Conservation (phyloP, 1,139 yeast genomes). For the Williopsis jadinii region DNA sequence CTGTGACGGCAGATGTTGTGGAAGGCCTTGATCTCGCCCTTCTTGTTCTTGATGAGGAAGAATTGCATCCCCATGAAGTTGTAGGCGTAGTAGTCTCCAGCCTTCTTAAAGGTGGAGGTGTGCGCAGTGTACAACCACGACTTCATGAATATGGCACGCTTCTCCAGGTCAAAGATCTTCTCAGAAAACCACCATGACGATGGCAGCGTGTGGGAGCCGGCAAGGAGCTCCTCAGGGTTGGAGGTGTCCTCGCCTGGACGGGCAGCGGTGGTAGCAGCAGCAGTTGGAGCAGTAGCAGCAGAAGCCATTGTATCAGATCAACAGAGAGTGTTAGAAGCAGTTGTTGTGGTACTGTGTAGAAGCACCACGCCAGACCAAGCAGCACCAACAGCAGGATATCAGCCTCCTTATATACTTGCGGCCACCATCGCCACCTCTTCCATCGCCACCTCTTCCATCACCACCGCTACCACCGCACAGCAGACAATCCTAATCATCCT, state of each 20-base stretch:
- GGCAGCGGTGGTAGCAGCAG: not conserved
- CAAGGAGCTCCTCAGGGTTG: conserved; percentile 21
- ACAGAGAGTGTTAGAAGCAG: no score
- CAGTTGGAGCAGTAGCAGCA: conserved; percentile 1
- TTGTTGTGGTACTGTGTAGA: no score
- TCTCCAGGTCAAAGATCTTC: conserved; percentile 49
- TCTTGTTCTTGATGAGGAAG: conserved; percentile 47
- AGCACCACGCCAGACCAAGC: no score
- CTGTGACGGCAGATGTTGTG: conserved; percentile 61
- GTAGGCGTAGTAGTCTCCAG: conserved; percentile 50
- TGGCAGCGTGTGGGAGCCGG: conserved; percentile 54
- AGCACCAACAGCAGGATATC: no score
- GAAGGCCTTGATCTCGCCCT: conserved; percentile 48
- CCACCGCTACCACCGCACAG: no score
- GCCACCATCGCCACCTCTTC: no score
- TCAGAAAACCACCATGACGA: conserved; percentile 63
- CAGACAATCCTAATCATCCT: no score
- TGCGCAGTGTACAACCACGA: conserved; percentile 52
- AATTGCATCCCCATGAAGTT: conserved; percentile 47
- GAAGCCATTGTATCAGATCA: not conserved
- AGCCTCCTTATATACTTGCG: no score
- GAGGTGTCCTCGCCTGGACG: conserved; percentile 5
- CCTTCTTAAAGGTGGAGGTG: conserved; percentile 41
- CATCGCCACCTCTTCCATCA: no score
- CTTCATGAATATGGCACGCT: conserved; percentile 47